Percentiles rank a stretch among this genome's conserved stretches.
These are phyloP conservation scores for Alternaria sp. DNA, from an alignment of 2,329 filamentous ascomycete genomes.

Conservation along the genomic window DNA sequence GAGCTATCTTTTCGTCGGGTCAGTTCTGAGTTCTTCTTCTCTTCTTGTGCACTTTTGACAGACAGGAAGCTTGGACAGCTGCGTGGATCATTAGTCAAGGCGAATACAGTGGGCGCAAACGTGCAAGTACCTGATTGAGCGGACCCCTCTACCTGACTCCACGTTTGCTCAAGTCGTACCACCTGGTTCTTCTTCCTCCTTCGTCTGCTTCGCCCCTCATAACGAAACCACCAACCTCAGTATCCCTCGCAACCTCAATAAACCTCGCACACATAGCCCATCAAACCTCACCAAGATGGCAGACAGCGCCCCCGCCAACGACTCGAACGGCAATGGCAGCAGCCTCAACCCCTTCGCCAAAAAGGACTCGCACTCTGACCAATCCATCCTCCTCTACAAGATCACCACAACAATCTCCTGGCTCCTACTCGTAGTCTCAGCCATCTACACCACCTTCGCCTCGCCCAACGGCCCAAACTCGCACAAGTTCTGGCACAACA, in stretches of 20 bases:
- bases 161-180: not conserved
- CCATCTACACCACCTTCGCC: slow-evolving; percentile 77
- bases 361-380: slow-evolving; percentile 70
- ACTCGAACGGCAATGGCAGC: slow-evolving; percentile 60
- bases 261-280: not conserved
- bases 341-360: slow-evolving; percentile 76
- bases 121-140: slow-evolving; percentile 1
- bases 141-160: not conserved
- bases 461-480: slow-evolving; percentile 68
- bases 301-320: slow-evolving; percentile 10
- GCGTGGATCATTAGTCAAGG: not conserved
- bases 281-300: slow-evolving; percentile 15
- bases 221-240: not conserved
- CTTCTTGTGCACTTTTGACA: not conserved
- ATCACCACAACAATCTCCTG: slow-evolving; percentile 77
- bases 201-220: not conserved
- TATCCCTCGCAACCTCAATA: not conserved
- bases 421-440: slow-evolving; percentile 75
- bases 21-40: not conserved
- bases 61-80: slow-evolving; percentile 4
- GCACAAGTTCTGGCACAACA: slow-evolving; percentile 78
- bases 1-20: not conserved
- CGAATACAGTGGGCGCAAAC: not conserved
- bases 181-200: not conserved
- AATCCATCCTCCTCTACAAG: slow-evolving; percentile 76